Percentiles rank a stretch among this genome's conserved stretches.
Evolutionary conservation across 1,139 yeast species (phyloP).

Genomic region (Arxiozyma telluris): DNA sequence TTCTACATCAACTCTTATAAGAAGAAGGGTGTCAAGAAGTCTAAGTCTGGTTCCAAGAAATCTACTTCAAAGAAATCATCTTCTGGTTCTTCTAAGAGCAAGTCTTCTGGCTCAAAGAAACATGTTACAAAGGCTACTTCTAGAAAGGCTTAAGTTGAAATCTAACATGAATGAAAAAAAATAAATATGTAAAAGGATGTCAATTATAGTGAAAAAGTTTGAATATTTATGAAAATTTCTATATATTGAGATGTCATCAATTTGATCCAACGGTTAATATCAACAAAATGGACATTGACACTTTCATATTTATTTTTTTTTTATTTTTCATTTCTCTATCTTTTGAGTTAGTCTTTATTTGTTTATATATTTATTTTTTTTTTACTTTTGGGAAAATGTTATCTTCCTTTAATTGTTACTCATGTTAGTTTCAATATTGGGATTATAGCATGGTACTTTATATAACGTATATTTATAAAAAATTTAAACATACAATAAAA

Average conservation of each 20-base stretch:
- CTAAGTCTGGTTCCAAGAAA: constrained; percentile 30
- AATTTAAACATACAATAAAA: too few species aligned
- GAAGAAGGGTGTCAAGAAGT: constrained; percentile 33
- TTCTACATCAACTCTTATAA: constrained; percentile 86
- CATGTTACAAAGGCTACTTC: constrained; percentile 35
- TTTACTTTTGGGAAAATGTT: neutral
- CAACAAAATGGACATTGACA: too few species aligned
- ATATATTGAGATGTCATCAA: neutral
- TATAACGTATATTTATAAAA: neutral
- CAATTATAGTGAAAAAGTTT: too few species aligned
- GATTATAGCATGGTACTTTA: neutral
- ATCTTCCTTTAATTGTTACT: neutral
- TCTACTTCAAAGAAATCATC: constrained; percentile 20
- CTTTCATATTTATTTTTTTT: too few species aligned
- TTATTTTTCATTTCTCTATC: neutral
- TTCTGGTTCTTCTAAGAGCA: constrained; percentile 23
- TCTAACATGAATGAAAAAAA: neutral
- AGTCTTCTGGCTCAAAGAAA: constrained; percentile 30
- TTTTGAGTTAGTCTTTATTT: neutral
- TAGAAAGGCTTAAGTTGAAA: constrained; percentile 33
- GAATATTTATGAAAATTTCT: too few species aligned
- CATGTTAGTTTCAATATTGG: neutral
- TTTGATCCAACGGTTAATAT: neutral
- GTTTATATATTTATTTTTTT: too few species aligned
- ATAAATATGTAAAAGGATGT: too few species aligned